phyloP scores from a whole-genome alignment of 2,329 filamentous ascomycete genomes.

The Ceratocystis cacaofunesta region DNA sequence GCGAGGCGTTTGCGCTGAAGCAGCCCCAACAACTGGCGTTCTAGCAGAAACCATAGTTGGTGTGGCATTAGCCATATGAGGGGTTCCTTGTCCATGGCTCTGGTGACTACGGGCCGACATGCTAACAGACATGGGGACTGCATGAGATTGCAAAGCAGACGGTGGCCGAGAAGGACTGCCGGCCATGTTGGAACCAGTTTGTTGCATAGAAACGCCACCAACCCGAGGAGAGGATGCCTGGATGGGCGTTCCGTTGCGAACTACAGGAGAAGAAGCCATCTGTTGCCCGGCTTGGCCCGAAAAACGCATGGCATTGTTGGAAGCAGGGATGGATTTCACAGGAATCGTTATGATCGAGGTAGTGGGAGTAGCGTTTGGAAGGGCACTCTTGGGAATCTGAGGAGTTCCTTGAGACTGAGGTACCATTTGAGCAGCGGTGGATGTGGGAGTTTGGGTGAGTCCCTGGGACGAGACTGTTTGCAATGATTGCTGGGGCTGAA shows the following conservation, averaged over 20 bases:
- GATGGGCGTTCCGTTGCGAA: constrained; percentile 48
- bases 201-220: constrained; percentile 47
- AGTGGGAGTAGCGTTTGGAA: constrained; percentile 14
- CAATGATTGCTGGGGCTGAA: constrained; percentile 20
- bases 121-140: constrained; percentile 42
- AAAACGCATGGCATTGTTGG: constrained; percentile 27
- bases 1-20: constrained; percentile 42
- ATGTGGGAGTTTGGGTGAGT: constrained; percentile 19
- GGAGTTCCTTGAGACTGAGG: constrained; percentile 12
- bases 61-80: constrained; percentile 45
- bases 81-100: constrained; percentile 49
- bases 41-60: constrained; percentile 42
- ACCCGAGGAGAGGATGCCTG: constrained; percentile 52
- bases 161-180: constrained; percentile 52
- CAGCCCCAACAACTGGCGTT: constrained; percentile 41
- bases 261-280: constrained; percentile 44
- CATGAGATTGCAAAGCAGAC: constrained; percentile 47
- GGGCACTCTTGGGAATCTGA: constrained; percentile 13
- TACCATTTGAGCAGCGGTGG: constrained; percentile 2
- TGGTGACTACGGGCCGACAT: constrained; percentile 54
- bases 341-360: constrained; percentile 17
- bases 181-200: constrained; percentile 51
- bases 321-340: constrained; percentile 26
- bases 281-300: constrained; percentile 45
- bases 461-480: constrained; percentile 17